Percentiles rank a stretch among this genome's conserved stretches.
phyloP scores from a whole-genome alignment of 495 filamentous ascomycete species.

The Neurospora sp. region DNA sequence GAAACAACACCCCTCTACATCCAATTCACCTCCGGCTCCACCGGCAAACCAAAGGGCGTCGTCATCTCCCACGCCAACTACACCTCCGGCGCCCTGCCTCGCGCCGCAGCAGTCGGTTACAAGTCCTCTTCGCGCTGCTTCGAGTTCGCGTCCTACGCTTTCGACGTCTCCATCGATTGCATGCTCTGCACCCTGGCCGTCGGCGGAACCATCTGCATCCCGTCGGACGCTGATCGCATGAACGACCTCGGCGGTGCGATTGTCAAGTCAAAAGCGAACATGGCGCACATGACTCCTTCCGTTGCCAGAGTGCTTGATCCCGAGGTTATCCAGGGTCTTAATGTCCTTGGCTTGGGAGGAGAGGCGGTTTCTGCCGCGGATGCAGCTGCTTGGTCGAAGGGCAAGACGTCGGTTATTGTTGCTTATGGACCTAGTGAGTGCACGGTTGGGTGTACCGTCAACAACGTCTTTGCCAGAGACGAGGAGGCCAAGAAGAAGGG shows the following conservation, averaged over 20 bases:
- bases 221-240: slow-evolving; percentile 39
- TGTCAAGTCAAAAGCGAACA: slow-evolving; percentile 25
- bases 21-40: slow-evolving; percentile 40
- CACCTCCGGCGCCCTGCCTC: slow-evolving; percentile 31
- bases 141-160: slow-evolving; percentile 43
- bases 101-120: slow-evolving; percentile 30
- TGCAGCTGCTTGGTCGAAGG: slow-evolving; percentile 25
- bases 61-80: slow-evolving; percentile 33
- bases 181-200: slow-evolving; percentile 39
- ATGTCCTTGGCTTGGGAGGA: slow-evolving; percentile 32
- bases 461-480: slow-evolving; percentile 23
- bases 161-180: slow-evolving; percentile 42
- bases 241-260: slow-evolving; percentile 34
- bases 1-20: slow-evolving; percentile 27
- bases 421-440: slow-evolving; percentile 51
- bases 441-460: slow-evolving; percentile 38
- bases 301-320: slow-evolving; percentile 41
- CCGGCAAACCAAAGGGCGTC: slow-evolving; percentile 39
- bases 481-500: slow-evolving; percentile 12
- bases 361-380: slow-evolving; percentile 31
- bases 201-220: slow-evolving; percentile 58
- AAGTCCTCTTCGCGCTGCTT: slow-evolving; percentile 29
- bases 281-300: slow-evolving; percentile 43
- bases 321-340: slow-evolving; percentile 25
- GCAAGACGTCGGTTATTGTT: slow-evolving; percentile 35